These are phyloP conservation scores for Euptelea pleiosperma DNA, from an alignment of 164 flowering plant genomes.

Conservation along the genomic window DNA sequence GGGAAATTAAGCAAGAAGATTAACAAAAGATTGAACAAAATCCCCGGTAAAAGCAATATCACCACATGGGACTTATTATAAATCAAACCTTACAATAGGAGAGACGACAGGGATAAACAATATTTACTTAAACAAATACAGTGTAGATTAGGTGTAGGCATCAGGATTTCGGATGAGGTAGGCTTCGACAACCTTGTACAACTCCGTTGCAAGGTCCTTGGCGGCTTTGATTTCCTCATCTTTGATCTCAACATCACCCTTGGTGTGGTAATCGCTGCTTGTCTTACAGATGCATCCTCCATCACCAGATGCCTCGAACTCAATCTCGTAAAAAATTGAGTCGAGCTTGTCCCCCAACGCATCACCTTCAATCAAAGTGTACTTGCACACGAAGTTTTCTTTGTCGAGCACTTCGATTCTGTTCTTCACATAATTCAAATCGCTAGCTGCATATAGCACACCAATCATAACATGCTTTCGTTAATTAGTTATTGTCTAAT, in stretches of 20 bases:
- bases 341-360: slow-evolving; percentile 12
- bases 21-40: no score
- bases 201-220: slow-evolving; percentile 17
- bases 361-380: slow-evolving; percentile 27
- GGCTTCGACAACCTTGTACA: slow-evolving; percentile 26
- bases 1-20: no score
- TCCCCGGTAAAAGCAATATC: no score
- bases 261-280: slow-evolving; percentile 17
- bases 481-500: no score
- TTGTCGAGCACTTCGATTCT: slow-evolving; percentile 24
- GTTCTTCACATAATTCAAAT: slow-evolving; percentile 23
- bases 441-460: slow-evolving; percentile 35
- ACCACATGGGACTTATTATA: no score
- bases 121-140: no score
- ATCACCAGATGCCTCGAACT: slow-evolving; percentile 13
- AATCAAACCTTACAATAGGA: no score
- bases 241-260: slow-evolving; percentile 12
- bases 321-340: slow-evolving; percentile 19
- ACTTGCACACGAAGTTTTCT: slow-evolving; percentile 17
- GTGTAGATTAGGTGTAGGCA: background rate
- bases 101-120: no score
- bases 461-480: no score
- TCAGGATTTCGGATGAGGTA: slow-evolving; percentile 27
- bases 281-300: slow-evolving; percentile 33
- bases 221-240: slow-evolving; percentile 29